Conservation (phyloP, 1,284 basidiomycete genomes). For the Ceraceosorus bombacis region DNA sequence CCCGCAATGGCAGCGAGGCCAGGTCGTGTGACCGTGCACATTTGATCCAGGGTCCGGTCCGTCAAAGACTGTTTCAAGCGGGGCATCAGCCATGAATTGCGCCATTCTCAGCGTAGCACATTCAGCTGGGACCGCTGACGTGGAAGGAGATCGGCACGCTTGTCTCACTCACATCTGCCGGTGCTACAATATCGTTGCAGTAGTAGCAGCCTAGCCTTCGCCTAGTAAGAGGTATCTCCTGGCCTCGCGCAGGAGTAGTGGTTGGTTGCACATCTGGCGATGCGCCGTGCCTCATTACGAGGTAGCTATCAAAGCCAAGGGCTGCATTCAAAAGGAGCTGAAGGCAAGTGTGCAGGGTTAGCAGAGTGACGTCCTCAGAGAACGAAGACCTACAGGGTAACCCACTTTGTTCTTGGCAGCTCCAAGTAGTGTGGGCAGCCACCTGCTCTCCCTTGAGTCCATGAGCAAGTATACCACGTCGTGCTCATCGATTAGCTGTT, state of each 20-base stretch:
- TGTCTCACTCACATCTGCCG: slow-evolving; percentile 64
- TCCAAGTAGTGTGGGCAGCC: slow-evolving; percentile 85
- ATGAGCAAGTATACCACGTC: slow-evolving; percentile 90
- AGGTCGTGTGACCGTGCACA: slow-evolving; percentile 98
- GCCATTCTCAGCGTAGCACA: background rate
- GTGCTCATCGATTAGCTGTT: slow-evolving; percentile 70
- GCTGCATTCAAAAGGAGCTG: slow-evolving; percentile 90
- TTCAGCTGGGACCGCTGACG: background rate
- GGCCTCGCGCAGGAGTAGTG: slow-evolving; percentile 31
- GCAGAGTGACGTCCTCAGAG: background rate
- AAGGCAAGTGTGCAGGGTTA: background rate
- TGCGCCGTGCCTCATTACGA: slow-evolving; percentile 92
- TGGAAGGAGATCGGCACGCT: background rate
- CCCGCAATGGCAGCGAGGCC: slow-evolving; percentile 87
- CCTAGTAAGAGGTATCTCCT: slow-evolving; percentile 11
- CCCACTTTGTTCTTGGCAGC: slow-evolving; percentile 70
- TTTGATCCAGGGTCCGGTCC: slow-evolving; percentile 91
- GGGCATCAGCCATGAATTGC: background rate
- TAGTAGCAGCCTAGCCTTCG: slow-evolving; percentile 74
- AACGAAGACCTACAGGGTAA: too few relatives aligned
- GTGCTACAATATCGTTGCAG: slow-evolving; percentile 96
- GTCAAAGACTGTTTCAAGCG: slow-evolving; percentile 61
- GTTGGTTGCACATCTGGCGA: slow-evolving; percentile 45
- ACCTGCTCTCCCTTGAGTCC: slow-evolving; percentile 91
- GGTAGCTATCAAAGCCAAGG: slow-evolving; percentile 87